These are phyloP conservation scores for Colletotrichum sp. DNA, from an alignment of 2,329 filamentous ascomycete genomes.

Conservation along the genomic window DNA sequence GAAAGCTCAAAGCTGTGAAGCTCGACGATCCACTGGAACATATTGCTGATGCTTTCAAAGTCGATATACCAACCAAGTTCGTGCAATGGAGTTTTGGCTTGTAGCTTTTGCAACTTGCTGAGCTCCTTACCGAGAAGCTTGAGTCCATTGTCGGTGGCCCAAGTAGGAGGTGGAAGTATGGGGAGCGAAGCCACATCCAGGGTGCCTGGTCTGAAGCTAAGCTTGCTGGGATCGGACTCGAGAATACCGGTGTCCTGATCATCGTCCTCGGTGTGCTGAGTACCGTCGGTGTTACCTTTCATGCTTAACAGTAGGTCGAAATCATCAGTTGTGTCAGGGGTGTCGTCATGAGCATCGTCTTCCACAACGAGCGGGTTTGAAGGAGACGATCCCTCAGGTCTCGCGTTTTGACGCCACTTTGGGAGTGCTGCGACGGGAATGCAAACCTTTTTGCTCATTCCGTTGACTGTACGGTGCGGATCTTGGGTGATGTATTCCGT, in stretches of 20 bases:
- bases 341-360: not conserved
- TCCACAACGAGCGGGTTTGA: not conserved
- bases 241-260: not conserved
- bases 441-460: not conserved
- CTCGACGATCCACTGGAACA: constrained; percentile 93
- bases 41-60: constrained; percentile 66
- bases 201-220: constrained; percentile 67
- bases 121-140: constrained; percentile 70
- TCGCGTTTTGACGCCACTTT: not conserved
- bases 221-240: constrained; percentile 23
- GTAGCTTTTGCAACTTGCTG: constrained; percentile 64
- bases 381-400: not conserved
- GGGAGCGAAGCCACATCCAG: constrained; percentile 67
- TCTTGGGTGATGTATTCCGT: constrained; percentile 31
- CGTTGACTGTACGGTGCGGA: constrained; percentile 16
- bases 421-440: constrained; percentile 33
- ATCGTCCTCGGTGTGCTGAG: not conserved
- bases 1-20: constrained; percentile 77
- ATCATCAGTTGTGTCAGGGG: constrained; percentile 17
- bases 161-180: constrained; percentile 67
- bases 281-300: not conserved
- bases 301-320: constrained; percentile 26
- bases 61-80: constrained; percentile 87
- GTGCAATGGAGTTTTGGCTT: constrained; percentile 62
- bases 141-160: constrained; percentile 66